These are phyloP conservation scores for Calocybe gambosa DNA, from an alignment of 1,284 basidiomycete species.

Conservation along the genomic window DNA sequence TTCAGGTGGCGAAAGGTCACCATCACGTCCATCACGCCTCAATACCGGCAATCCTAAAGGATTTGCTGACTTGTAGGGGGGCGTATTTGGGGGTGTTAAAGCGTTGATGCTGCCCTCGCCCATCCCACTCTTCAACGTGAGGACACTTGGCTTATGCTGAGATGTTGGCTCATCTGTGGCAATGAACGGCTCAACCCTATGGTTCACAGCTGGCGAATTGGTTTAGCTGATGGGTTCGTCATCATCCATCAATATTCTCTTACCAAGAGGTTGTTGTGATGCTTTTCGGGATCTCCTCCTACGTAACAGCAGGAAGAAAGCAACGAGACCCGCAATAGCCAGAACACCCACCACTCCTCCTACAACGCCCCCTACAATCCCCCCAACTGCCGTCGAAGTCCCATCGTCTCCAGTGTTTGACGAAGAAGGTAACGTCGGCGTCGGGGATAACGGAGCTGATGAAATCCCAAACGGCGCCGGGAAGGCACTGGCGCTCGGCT, in stretches of 20 bases:
- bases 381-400: not conserved
- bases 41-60: not conserved
- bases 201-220: too few species aligned
- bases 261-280: not conserved
- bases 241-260: not conserved
- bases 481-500: not conserved
- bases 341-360: not conserved
- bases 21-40: not conserved
- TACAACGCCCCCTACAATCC: not conserved
- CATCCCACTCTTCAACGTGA: not conserved
- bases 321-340: not conserved
- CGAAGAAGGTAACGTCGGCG: not conserved
- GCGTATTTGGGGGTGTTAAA: not conserved
- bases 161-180: not conserved
- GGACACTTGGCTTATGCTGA: not conserved
- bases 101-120: not conserved
- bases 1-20: not conserved
- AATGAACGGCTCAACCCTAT: not conserved
- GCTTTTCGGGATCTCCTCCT: not conserved
- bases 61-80: not conserved
- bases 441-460: not conserved
- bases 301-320: not conserved
- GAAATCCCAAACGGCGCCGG: not conserved
- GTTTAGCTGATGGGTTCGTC: too few species aligned
- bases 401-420: not conserved